A percentile compares a stretch with the other conserved stretches of the same genome.
phyloP scores from a whole-genome alignment of 306 rosid species.

The Potentilla sterilis region DNA sequence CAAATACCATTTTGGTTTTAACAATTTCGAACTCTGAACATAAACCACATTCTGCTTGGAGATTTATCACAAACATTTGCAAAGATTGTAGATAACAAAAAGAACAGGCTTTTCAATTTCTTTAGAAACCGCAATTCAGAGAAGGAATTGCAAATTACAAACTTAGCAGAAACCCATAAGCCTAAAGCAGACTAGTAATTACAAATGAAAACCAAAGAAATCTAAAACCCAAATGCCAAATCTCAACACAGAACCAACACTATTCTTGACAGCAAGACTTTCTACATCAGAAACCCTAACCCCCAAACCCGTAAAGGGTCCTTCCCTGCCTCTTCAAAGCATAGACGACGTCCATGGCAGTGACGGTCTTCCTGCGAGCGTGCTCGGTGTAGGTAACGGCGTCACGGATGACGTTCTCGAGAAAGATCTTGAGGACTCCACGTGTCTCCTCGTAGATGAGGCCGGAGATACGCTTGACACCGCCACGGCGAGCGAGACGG shows the following conservation, averaged over 20 bases:
- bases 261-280: slow-evolving; percentile 73
- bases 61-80: too few species aligned
- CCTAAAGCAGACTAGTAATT: slow-evolving; percentile 4
- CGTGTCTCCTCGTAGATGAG: slow-evolving; percentile 69
- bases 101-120: neutral
- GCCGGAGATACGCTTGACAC: slow-evolving; percentile 68
- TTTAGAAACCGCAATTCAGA: neutral
- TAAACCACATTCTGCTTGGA: too few species aligned
- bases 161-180: neutral
- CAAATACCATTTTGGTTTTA: too few species aligned
- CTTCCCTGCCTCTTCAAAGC: slow-evolving; percentile 71
- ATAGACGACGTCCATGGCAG: slow-evolving; percentile 71
- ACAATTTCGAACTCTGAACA: too few species aligned
- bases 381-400: slow-evolving; percentile 73
- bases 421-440: slow-evolving; percentile 62
- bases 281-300: slow-evolving; percentile 32
- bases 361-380: slow-evolving; percentile 63
- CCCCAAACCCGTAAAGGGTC: slow-evolving; percentile 74
- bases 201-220: neutral
- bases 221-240: neutral
- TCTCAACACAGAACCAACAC: neutral
- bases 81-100: neutral
- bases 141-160: neutral
- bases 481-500: slow-evolving; percentile 67
- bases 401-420: slow-evolving; percentile 73